Evolutionary conservation across 176 grass and related monocot species (phyloP).

Genomic region (Pontederia crassipes): DNA sequence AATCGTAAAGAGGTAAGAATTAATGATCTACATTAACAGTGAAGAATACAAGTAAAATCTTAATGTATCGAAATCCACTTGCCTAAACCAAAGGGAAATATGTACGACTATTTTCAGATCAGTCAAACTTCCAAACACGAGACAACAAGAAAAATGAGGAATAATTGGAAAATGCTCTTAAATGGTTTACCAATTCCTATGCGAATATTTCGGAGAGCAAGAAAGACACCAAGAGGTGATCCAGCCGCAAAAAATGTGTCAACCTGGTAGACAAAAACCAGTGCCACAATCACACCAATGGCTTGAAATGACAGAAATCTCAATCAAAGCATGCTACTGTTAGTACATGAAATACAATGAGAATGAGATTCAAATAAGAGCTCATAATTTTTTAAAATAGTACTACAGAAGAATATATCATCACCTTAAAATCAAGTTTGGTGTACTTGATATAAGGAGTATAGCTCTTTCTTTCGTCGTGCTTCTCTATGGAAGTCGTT

Average conservation of each 20-base stretch:
- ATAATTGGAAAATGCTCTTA: slow-evolving; percentile 12
- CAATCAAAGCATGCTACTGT: neutral
- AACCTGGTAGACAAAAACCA: slow-evolving; percentile 49
- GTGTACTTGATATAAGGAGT: slow-evolving; percentile 76
- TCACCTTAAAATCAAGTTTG: slow-evolving; percentile 89
- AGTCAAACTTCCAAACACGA: no score
- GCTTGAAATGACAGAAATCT: neutral
- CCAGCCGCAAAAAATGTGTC: slow-evolving; percentile 95
- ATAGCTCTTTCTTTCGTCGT: slow-evolving; percentile 40
- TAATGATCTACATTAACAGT: no score
- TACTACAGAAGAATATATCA: neutral
- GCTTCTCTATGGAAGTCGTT: slow-evolving; percentile 12
- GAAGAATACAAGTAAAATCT: no score
- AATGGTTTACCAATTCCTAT: slow-evolving; percentile 81
- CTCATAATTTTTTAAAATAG: neutral
- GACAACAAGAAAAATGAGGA: slow-evolving; percentile 7
- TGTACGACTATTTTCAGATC: no score
- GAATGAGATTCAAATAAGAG: neutral
- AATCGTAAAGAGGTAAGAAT: no score
- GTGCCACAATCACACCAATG: neutral
- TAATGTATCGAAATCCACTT: no score
- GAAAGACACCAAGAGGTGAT: slow-evolving; percentile 93
- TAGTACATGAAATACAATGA: neutral
- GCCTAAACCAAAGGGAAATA: no score
- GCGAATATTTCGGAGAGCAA: slow-evolving; percentile 74